Evolutionary conservation across 768 basidiomycete species (phyloP), one percentile per base, ranked within the genome.

Genomic region (Porpolomopsis calyptriformis): DNA sequence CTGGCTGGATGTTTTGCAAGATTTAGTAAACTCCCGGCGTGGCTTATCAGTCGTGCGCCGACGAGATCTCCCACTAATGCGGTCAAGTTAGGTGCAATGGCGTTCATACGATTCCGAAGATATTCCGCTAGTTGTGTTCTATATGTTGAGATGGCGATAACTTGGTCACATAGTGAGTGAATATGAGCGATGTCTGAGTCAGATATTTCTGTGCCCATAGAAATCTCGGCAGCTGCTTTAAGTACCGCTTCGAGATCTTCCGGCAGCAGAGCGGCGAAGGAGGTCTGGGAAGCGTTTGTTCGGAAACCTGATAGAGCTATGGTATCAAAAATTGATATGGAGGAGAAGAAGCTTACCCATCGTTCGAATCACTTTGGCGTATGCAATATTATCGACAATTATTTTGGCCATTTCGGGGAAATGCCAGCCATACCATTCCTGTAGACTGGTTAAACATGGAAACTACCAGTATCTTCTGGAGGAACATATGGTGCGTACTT

Each of bases 361-460:
- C 26, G 74, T 65, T 46, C 83, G 85, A 56, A 99, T 80, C 48
- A 85, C 84, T 69, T 91, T 96, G 49, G 96, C 93, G 62, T 98
- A 98, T 16, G 94, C 93, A 49, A 93, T 68, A 66, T 96, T 99
- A 72, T 99, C 96, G 49, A 82, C 79, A 53, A 99, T 86, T 61
- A 99, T 98, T 71, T 97, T 98, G 49, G 84, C 86, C 85, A 99
- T 88, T 67, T 99, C 96, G 4, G 96, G 96, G 76, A 99, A 99
- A 70, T 99, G 96, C 96, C 96, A 99, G 29, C 96, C 96, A 57
- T 99, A 99, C 96, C 96, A 99, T 77, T 99, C 96, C 94, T 96
- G 55, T 4, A 39, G 29, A 46, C 16, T 16, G 43, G 43, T 12
- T 41, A 12, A 22, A 40, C 10, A 19, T 40, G 31, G 43, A 34